phyloP scores from a whole-genome alignment of 495 filamentous ascomycete genomes.

The Hypoxylon lienhwacheense region DNA sequence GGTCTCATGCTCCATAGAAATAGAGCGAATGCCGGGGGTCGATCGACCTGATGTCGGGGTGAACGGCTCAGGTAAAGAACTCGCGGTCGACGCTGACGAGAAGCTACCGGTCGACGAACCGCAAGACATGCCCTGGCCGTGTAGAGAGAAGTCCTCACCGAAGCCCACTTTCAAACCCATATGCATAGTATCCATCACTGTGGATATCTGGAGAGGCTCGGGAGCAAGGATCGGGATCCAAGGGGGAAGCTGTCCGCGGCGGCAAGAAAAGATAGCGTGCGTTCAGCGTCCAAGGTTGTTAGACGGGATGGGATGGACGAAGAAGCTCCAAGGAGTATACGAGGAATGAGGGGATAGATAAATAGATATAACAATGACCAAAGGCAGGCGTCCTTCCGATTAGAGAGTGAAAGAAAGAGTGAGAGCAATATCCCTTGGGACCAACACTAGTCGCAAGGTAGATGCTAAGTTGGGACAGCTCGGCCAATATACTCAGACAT shows the following conservation, averaged over 20 bases:
- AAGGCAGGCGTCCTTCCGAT: conserved; percentile 20
- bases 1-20: conserved; percentile 35
- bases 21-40: conserved; percentile 26
- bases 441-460: conserved; percentile 20
- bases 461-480: conserved; percentile 32
- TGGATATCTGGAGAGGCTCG: conserved; percentile 1
- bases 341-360: conserved; percentile 38
- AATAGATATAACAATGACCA: conserved; percentile 35
- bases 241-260: conserved; percentile 11
- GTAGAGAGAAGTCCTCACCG: conserved; percentile 35
- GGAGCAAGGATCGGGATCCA: conserved; percentile 10
- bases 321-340: conserved; percentile 14
- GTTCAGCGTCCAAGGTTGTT: conserved; percentile 4
- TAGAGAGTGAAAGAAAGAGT: too few species aligned
- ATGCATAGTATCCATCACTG: conserved; percentile 28
- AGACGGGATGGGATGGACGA: conserved; percentile 21
- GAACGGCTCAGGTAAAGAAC: conserved; percentile 42
- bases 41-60: conserved; percentile 46
- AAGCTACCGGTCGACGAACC: conserved; percentile 36
- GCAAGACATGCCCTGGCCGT: conserved; percentile 28
- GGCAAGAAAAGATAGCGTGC: conserved; percentile 6
- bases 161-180: conserved; percentile 34
- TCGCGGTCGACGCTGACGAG: conserved; percentile 41
- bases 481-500: conserved; percentile 38
- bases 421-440: conserved; percentile 32